Evolutionary conservation across 257 asterid species (phyloP).

Genomic region (Jacaranda mimosifolia): DNA sequence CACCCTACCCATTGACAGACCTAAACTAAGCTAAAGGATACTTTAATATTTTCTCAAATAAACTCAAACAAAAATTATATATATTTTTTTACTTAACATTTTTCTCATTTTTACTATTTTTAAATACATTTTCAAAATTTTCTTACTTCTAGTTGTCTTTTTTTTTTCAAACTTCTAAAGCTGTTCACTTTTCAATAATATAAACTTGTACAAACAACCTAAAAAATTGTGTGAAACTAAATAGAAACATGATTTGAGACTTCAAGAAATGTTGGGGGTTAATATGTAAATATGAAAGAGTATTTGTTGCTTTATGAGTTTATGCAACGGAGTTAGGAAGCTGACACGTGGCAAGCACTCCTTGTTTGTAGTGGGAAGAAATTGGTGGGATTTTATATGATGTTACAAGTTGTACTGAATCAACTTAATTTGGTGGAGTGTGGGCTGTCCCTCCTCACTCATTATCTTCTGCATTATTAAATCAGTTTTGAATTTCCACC

Average conservation of each 20-base stretch:
- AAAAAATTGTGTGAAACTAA: background rate
- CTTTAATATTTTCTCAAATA: too few relatives aligned
- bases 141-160: too few relatives aligned
- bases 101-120: too few relatives aligned
- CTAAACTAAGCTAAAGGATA: too few relatives aligned
- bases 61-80: too few relatives aligned
- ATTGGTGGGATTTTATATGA: constrained; percentile 41
- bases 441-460: constrained; percentile 59
- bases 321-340: constrained; percentile 51
- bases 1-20: too few relatives aligned
- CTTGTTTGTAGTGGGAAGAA: constrained; percentile 29
- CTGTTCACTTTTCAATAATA: too few relatives aligned
- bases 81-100: too few relatives aligned
- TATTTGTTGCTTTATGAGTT: constrained; percentile 35
- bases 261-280: constrained; percentile 1
- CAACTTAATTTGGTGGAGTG: constrained; percentile 52
- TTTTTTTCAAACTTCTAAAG: too few relatives aligned
- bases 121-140: too few relatives aligned
- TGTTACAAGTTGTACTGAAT: constrained; percentile 35
- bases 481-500: constrained; percentile 53
- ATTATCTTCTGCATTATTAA: constrained; percentile 61
- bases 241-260: background rate
- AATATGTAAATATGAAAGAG: constrained; percentile 15
- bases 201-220: too few relatives aligned
- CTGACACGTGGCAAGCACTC: constrained; percentile 57